A percentile compares a stretch with the other conserved stretches of the same genome.
Conservation (phyloP, 495 filamentous ascomycete genomes). For the Aspergillus baeticus region DNA sequence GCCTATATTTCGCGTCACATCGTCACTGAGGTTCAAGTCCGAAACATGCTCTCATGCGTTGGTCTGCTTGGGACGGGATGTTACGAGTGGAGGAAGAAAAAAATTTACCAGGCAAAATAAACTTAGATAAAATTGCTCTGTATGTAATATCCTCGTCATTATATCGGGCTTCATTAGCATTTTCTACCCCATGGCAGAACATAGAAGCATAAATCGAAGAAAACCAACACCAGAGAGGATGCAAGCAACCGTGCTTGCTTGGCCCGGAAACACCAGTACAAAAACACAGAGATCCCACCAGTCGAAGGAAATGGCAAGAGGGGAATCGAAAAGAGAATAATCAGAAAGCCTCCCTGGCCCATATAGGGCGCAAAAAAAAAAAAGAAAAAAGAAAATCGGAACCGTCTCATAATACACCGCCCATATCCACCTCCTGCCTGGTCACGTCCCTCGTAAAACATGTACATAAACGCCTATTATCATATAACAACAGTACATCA, state of each 20-base stretch:
- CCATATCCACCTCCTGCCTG: background rate
- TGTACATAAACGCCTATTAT: constrained; percentile 9
- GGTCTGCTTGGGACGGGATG: too few species aligned
- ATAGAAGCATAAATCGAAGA: background rate
- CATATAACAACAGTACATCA: background rate
- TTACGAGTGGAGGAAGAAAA: too few species aligned
- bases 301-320: constrained; percentile 4
- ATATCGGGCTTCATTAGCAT: background rate
- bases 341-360: background rate
- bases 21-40: too few species aligned
- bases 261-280: constrained; percentile 3
- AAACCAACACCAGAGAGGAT: background rate
- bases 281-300: background rate
- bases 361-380: too few species aligned
- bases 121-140: too few species aligned
- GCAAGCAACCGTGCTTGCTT: background rate
- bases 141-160: background rate
- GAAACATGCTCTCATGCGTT: too few species aligned
- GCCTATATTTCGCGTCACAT: too few species aligned
- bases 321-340: constrained; percentile 1
- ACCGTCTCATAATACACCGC: constrained; percentile 4
- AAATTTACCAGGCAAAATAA: too few species aligned
- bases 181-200: too few species aligned
- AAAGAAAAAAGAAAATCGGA: background rate
- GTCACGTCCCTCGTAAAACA: constrained; percentile 16